A percentile compares a stretch with the other conserved stretches of the same genome.
Evolutionary conservation across 202 grass and related monocot genomes (phyloP).

Genomic region (Schoenoplectus tabernaemontani): DNA sequence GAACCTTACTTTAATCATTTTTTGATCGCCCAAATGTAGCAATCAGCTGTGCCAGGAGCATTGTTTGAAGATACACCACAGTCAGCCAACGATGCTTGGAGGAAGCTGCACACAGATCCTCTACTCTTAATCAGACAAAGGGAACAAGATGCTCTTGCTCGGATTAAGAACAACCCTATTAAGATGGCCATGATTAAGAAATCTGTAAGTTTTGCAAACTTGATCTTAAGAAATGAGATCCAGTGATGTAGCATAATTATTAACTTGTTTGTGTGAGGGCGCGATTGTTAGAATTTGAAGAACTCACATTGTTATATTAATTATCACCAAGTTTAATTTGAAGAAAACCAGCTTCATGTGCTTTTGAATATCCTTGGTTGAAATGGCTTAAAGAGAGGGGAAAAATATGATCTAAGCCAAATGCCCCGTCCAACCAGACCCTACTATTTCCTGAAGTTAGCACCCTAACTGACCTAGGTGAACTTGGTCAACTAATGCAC

Average conservation of each 20-base stretch:
- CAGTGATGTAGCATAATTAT: background rate
- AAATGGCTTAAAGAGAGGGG: background rate
- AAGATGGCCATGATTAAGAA: slow-evolving; percentile 99
- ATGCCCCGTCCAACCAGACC: background rate
- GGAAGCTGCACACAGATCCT: slow-evolving; percentile 93
- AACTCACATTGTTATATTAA: background rate
- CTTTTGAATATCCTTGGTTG: background rate
- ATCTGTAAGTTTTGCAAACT: slow-evolving; percentile 55
- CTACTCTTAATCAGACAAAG: slow-evolving; percentile 82
- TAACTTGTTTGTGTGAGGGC: background rate
- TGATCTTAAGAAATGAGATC: background rate
- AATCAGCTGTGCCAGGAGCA: slow-evolving; percentile 57
- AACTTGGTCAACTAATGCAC: background rate
- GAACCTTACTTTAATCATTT: background rate
- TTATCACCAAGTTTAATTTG: background rate
- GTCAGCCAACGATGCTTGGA: slow-evolving; percentile 91
- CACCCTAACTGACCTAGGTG: background rate
- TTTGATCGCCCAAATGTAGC: slow-evolving; percentile 5
- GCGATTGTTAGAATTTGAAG: background rate
- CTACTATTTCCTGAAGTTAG: background rate
- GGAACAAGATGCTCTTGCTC: slow-evolving; percentile 77
- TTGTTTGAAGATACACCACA: slow-evolving; percentile 95
- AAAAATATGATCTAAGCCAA: background rate
- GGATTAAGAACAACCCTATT: slow-evolving; percentile 97
- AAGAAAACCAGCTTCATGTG: background rate